Evolutionary conservation across 129 eudicot genomes (phyloP), one percentile per base, ranked within the genome.

Genomic region (Saussurea involucrata): DNA sequence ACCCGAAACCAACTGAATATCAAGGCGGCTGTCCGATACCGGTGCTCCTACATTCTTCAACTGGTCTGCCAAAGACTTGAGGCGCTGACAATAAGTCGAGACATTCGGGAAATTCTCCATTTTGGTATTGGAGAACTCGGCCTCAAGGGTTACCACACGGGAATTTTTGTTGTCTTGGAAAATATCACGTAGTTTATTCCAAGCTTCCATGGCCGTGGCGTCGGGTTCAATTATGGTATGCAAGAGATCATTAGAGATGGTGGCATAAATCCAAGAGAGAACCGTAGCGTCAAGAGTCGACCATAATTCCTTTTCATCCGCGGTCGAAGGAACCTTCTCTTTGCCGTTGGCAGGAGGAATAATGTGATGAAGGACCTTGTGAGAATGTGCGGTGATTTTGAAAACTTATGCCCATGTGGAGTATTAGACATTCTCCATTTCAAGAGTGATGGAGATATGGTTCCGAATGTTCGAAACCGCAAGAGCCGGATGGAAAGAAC

Each of bases 251-350:
- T 18, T 33, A 33, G 37, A 33, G 37, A 33, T 33, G 37, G 78
- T 73, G 10, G 78, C 6, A 18, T 73, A 73, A 2, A 73, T 73
- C 78, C 78, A 73, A 3, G 29, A 22, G 27, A 73, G 78, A 24
- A 73, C 68, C 6, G 70, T 74, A 31, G 78, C 70, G 18, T 74
- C 78, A 61, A 74, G 55, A 17, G 78, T 74, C 0, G 13, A 58
- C 78, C 78, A 63, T 3, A 74, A 5, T 7, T 74, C 78, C 4
- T 11, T 28, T 13, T 74, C 78, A 4, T 24, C 69, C 4, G 3
- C 78, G 7, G 60, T 21, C 1, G 15, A 9, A 28, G 46, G 22
- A 18, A 18, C 63, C 63, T 53, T 53, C 22, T 1, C 22, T 8
- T 40, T 40, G 13, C 46, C 46, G 8, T 15, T 22, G 6, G 5